Percentiles rank a stretch among this genome's conserved stretches.
Evolutionary conservation across 2,329 filamentous ascomycete genomes (phyloP).

Genomic region (Pseudofabraea citricarpa): DNA sequence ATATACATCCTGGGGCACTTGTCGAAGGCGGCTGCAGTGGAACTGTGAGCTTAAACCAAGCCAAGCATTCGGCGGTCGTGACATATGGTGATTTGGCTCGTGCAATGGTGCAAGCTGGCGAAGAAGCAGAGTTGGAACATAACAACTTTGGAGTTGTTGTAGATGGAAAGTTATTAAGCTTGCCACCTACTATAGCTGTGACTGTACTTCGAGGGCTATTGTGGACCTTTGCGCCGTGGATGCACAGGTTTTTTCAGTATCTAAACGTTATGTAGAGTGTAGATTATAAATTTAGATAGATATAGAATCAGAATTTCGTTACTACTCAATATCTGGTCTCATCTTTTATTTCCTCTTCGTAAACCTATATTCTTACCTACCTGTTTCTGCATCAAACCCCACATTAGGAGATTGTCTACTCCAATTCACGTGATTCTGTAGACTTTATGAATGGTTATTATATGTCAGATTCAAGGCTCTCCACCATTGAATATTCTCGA

Average conservation of each 20-base stretch:
- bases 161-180: not conserved
- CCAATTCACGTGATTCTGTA: too few relatives aligned
- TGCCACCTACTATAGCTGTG: not conserved
- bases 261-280: not conserved
- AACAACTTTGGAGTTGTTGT: not conserved
- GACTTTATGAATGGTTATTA: too few relatives aligned
- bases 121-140: not conserved
- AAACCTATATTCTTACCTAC: too few relatives aligned
- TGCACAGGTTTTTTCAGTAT: not conserved
- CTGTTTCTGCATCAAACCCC: too few relatives aligned
- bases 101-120: not conserved
- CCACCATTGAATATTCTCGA: too few relatives aligned
- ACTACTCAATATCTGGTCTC: too few relatives aligned
- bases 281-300: too few relatives aligned
- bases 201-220: not conserved
- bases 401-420: too few relatives aligned
- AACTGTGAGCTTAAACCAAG: not conserved
- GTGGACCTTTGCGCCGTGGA: not conserved
- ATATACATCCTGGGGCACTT: not conserved
- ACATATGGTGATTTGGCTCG: not conserved
- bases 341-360: too few relatives aligned
- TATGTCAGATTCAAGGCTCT: too few relatives aligned
- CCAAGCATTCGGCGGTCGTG: not conserved
- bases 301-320: too few relatives aligned
- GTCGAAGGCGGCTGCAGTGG: not conserved